Conservation (phyloP, 2,329 filamentous ascomycete species). For the Talaromyces verruculosus region DNA sequence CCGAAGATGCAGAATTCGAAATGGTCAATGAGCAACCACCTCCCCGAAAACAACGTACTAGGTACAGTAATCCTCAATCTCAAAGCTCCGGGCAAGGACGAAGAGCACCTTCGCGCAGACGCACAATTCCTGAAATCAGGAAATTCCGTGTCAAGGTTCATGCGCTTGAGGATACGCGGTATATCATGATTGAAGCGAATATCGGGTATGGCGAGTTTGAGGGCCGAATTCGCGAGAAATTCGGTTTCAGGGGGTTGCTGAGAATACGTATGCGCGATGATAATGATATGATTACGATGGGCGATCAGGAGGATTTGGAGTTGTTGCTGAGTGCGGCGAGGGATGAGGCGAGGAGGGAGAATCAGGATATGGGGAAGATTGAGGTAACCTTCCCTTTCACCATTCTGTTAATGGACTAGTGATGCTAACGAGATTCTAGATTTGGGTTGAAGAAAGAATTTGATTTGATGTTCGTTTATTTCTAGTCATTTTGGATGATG, state of each 20-base stretch:
- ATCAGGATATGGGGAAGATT: conserved; percentile 84
- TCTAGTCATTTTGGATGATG: neutral
- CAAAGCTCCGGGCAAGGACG: neutral
- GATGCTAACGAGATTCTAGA: conserved; percentile 16
- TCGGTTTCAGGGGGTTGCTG: conserved; percentile 62
- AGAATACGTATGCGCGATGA: conserved; percentile 90
- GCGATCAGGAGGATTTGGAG: conserved; percentile 92
- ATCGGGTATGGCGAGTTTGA: conserved; percentile 76
- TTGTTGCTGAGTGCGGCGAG: conserved; percentile 74
- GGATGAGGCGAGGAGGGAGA: conserved; percentile 68
- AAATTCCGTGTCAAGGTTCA: conserved; percentile 92
- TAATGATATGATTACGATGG: conserved; percentile 94
- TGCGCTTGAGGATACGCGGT: conserved; percentile 78
- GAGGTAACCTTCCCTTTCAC: conserved; percentile 65
- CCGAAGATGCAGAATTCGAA: conserved; percentile 76
- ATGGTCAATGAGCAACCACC: conserved; percentile 60
- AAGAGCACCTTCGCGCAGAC: neutral
- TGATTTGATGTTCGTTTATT: neutral
- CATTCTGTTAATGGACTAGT: neutral
- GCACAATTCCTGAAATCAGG: conserved; percentile 59
- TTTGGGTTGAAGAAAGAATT: conserved; percentile 26
- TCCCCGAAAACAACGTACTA: conserved; percentile 11
- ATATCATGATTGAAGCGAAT: conserved; percentile 77
- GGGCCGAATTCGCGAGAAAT: conserved; percentile 80
- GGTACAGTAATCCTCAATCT: neutral